Base-by-base conservation (phyloP, 2,329 filamentous ascomycete species). In the Neospermospora avenae region DNA sequence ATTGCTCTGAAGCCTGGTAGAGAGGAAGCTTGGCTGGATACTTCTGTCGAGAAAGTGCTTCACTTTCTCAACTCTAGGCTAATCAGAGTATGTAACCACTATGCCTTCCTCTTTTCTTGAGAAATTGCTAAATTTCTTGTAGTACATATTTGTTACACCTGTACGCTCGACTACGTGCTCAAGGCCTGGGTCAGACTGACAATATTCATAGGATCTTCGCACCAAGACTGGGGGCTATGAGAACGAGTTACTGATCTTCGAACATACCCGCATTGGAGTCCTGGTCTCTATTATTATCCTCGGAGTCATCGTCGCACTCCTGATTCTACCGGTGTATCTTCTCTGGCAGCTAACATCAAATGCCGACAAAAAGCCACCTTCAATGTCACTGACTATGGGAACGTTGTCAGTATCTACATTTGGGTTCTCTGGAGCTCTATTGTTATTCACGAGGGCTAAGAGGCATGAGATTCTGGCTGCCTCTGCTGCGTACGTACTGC, bases 11-110 rank as follows among this genome's bases (percentile, higher is more conserved):
- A 75, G 4, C 68, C 72, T 0, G 73, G 73, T 0, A 54, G 75
- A 45, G 74, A 77, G 46, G 68, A 74, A 60, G 74, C 74, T 2
- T 77, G 74, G 74, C 69, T 77, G 2, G 75, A 77, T 57, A 62
- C 61, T 4, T 39, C 52, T 0, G 67, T 77, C 3, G 74, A 76
- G 54, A 63, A 53, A 1, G 37, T 68, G 6, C 53, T 71, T 14
- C 59, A 63, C 14, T 54, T 10, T 5, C 22, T 20, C 2, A 11
- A 11, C 2, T 25, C 11, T 8, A 45, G 42, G 25, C 14, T 45
- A 6, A 25, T 14, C 18, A 20, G 41, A 11, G 41, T 44, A 8
- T 10, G 41, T 42, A 6, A 4, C 18, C 41, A 39, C n/a, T 10
- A 37, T 14, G 8, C 13, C 37, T 4, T 2, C 7, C 37, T 16